A percentile compares a stretch with the other conserved stretches of the same genome.
These are phyloP conservation scores for Talaromyces sp. DNA, from an alignment of 2,329 filamentous ascomycete genomes.

Conservation along the genomic window DNA sequence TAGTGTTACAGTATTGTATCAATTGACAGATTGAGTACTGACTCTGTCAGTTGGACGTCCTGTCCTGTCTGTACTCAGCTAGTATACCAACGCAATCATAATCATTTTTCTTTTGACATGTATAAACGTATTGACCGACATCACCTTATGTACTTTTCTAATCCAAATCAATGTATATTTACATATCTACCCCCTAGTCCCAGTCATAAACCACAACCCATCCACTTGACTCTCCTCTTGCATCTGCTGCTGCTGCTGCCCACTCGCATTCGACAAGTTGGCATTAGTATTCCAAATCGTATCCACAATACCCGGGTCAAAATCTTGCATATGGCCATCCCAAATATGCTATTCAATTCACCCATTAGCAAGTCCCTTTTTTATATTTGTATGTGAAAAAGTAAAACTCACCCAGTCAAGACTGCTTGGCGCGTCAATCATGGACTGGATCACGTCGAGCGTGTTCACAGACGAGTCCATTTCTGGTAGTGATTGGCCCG, in stretches of 20 bases:
- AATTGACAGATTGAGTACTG: no score
- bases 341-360: conserved; percentile 16
- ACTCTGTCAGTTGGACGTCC: no score
- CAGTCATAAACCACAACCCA: not conserved
- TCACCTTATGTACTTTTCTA: no score
- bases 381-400: not conserved
- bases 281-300: conserved; percentile 1
- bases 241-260: not conserved
- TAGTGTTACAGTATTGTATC: no score
- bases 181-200: not conserved
- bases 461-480: conserved; percentile 8
- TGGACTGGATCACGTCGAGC: conserved; percentile 26
- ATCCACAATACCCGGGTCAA: conserved; percentile 5
- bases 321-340: conserved; percentile 18
- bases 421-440: conserved; percentile 26
- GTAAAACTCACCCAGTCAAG: conserved; percentile 27
- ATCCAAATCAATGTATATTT: no score
- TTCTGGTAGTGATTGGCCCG: not conserved
- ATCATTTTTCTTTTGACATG: no score
- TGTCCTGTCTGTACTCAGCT: no score
- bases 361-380: not conserved
- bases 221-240: not conserved
- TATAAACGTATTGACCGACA: no score
- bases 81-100: no score
- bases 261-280: not conserved